Base-by-base conservation (phyloP, 140 eudicot species). In the Anethum foeniculum region DNA sequence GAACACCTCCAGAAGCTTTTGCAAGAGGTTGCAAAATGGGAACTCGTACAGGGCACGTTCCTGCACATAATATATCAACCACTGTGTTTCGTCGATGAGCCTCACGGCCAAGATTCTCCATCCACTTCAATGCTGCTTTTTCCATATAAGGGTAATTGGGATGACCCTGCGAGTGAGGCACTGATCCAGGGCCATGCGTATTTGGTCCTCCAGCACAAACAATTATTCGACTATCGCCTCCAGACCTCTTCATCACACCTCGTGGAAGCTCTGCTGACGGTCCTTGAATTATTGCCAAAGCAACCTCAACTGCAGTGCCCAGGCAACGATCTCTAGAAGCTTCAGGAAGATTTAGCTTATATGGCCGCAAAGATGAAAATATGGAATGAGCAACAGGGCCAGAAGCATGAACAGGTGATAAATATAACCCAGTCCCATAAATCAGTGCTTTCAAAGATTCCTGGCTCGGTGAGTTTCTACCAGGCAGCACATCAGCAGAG, bases 131-230 rank as follows among this genome's bases (percentile, higher is more conserved):
- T 47, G 98, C 95, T 30, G 91, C 88, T 85, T 90, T 94, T 87
- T 94, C 98, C 92, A 90, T 85, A 80, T 94, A 89, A 18, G 90
- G 92, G 79, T 94, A 94, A 80, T 94, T 94, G 16, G 98, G 97
- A 82, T 94, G 98, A 60, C 77, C 82, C 36, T 85, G 86, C 7
- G 97, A 94, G 81, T 92, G 93, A 11, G 97, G 98, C 80, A 94
- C 93, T 13, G 98, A 90, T 60, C 98, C 98, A 39, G 98, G 98
- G 39, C 98, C 98, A 65, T 85, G 88, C 3, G 98, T 94, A 81
- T 86, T 86, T 8, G 98, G 98, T 32, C 98, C 98, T 32, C 96
- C 97, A 38, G 97, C 93, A 79, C 99, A 94, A 16, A 94, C 97
- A 27, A 94, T 89, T 21, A 94, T 83, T 78, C 99, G 86, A 84